Base-by-base conservation (phyloP, 208 protist species). In the Porcisia deanei region DNA sequence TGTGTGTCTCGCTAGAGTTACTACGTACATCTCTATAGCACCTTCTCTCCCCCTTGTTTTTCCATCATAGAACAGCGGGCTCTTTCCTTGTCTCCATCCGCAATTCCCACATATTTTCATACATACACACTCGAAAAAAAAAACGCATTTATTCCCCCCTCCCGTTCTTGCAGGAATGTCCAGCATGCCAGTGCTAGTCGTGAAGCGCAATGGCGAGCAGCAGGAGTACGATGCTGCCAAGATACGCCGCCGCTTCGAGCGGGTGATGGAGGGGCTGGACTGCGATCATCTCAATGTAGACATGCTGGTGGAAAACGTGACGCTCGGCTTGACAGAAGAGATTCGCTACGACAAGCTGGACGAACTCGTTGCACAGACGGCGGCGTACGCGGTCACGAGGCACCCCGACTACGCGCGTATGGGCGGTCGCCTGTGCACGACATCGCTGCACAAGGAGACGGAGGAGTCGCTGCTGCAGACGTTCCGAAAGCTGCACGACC, bases 401-500 rank as follows among this genome's bases (percentile, higher is more conserved):
- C 98, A 99, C 86, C 99, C 99, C 25, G 98, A 99, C 84, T 99
- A 99, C 92, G 93, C 92, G 54, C 90, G 98, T 7, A 89, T 99
- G 39, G 99, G 98, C 53, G 99, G 99, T 22, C 94, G 99, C 55
- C 96, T 99, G 37, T 90, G 95, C 63, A 94, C 99, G 16, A 98
- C 95, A 25, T 97, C 98, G 82, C 91, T 99, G 37, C 99, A 99
- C 86, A 99, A 99, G 87, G 85, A 85, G 53, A 99, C 99, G 0
- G 83, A 86, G 25, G 84, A 77, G 7, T 90, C 75, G 14, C 97
- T 99, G 71, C 79, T 94, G 16, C 89, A 99, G 61, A 97, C 93
- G 14, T 96, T 99, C 64, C 54, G 83, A 37, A 73, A 79, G n/a
- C 93, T 99, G n/a, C 87, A 98, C 76, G 72, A 91, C 25, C 99